These are phyloP conservation scores for Aspergillus texensis DNA, from an alignment of 2,329 filamentous ascomycete species.

Conservation along the genomic window DNA sequence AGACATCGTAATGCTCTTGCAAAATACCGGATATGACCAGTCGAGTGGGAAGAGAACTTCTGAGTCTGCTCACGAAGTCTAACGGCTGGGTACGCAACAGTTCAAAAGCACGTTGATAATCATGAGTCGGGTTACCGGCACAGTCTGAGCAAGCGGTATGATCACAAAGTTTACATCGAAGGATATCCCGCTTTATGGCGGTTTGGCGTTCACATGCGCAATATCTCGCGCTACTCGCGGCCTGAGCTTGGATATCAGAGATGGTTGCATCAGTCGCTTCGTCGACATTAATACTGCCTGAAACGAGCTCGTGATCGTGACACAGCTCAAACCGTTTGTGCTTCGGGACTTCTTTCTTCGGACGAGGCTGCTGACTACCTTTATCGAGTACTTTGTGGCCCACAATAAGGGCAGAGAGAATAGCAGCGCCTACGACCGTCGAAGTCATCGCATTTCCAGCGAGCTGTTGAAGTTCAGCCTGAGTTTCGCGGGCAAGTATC, in stretches of 20 bases:
- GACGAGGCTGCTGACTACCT: slow-evolving; percentile 10
- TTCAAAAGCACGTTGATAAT: slow-evolving; percentile 37
- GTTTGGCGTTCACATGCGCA: slow-evolving; percentile 61
- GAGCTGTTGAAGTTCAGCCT: slow-evolving; percentile 66
- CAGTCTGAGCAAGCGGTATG: slow-evolving; percentile 60
- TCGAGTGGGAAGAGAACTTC: slow-evolving; percentile 45
- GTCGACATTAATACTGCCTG: slow-evolving; percentile 16
- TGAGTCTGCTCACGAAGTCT: slow-evolving; percentile 50
- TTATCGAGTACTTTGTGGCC: slow-evolving; percentile 33
- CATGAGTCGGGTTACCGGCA: slow-evolving; percentile 57
- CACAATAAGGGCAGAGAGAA: slow-evolving; percentile 61
- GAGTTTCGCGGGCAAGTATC: slow-evolving; percentile 64
- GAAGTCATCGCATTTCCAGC: slow-evolving; percentile 81
- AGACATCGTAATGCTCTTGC: slow-evolving; percentile 23
- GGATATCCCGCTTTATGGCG: slow-evolving; percentile 43
- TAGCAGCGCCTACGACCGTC: slow-evolving; percentile 68
- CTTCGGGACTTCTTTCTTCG: slow-evolving; percentile 2
- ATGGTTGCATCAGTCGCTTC: slow-evolving; percentile 13
- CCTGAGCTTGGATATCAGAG: slow-evolving; percentile 24
- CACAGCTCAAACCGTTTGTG: slow-evolving; percentile 10
- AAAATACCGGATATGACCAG: slow-evolving; percentile 38
- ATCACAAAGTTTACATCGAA: slow-evolving; percentile 54
- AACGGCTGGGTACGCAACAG: slow-evolving; percentile 41
- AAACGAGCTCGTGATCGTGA: slow-evolving; percentile 18
- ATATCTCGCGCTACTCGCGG: slow-evolving; percentile 45